Conservation (phyloP, 108 stramenopile genomes). For the Cyclotella kingstonii region DNA sequence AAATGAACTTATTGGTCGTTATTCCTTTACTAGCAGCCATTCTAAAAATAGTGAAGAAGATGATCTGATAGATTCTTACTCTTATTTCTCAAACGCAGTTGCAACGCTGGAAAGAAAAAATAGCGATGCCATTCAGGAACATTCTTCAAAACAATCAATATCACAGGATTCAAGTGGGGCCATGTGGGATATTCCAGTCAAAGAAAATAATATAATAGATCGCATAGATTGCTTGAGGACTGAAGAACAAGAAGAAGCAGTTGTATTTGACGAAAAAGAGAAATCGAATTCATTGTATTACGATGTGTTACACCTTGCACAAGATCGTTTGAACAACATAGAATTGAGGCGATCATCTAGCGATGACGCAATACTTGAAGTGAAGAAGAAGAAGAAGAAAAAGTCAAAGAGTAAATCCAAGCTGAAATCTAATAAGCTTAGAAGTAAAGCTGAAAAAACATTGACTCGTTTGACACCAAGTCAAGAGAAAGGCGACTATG, state of each 20-base stretch:
- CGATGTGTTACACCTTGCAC: conserved; percentile 38
- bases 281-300: conserved; percentile 36
- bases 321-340: conserved; percentile 18
- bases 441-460: neutral
- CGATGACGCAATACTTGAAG: conserved; percentile 6
- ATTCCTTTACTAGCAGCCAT: neutral
- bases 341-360: conserved; percentile 1
- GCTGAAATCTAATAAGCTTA: neutral
- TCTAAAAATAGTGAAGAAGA: neutral
- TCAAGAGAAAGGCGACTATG: neutral
- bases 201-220: no score
- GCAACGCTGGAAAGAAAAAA: neutral
- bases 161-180: no score
- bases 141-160: no score
- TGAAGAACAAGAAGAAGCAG: neutral
- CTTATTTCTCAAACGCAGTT: neutral
- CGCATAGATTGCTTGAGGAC: no score
- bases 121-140: no score
- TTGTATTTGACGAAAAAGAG: conserved; percentile 1
- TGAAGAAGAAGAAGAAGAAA: conserved; percentile 10
- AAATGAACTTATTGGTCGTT: no score
- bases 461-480: no score
- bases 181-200: no score
- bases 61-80: neutral
- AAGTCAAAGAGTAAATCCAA: conserved; percentile 10